phyloP scores from a whole-genome alignment of 768 basidiomycete genomes.

The Kwoniella sp. region DNA sequence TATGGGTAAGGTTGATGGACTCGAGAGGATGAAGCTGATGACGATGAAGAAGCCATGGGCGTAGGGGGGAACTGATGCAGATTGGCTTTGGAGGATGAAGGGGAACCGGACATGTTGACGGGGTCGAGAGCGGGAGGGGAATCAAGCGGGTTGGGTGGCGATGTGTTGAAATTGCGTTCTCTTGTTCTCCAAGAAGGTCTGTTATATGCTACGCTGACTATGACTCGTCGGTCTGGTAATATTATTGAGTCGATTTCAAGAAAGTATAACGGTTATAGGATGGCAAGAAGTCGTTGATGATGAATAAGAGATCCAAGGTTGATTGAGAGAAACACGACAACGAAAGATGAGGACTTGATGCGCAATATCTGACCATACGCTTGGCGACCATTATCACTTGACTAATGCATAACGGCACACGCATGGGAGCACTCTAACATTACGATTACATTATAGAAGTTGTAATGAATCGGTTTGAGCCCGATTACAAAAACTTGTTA shows the following conservation, averaged over 20 bases:
- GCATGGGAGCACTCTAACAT: no score
- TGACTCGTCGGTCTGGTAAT: background rate
- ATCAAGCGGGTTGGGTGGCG: background rate
- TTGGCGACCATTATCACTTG: no score
- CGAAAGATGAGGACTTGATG: conserved; percentile 6
- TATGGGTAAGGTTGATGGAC: conserved; percentile 5
- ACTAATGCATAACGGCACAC: background rate
- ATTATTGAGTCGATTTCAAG: background rate
- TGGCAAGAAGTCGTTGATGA: background rate
- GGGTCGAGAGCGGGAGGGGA: conserved; percentile 6
- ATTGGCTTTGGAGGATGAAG: background rate
- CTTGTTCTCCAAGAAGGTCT: background rate
- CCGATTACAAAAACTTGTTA: background rate
- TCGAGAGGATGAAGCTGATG: conserved; percentile 13
- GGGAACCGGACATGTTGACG: conserved; percentile 21
- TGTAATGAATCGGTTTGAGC: background rate
- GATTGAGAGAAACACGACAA: background rate
- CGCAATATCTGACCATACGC: no score
- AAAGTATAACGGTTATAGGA: background rate
- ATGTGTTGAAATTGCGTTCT: conserved; percentile 4
- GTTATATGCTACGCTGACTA: background rate
- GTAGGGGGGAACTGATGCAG: background rate
- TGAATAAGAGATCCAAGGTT: background rate
- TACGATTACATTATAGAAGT: background rate
- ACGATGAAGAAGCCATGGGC: conserved; percentile 1